phyloP scores from a whole-genome alignment of 2,329 filamentous ascomycete genomes.

The Colletotrichum melonis region DNA sequence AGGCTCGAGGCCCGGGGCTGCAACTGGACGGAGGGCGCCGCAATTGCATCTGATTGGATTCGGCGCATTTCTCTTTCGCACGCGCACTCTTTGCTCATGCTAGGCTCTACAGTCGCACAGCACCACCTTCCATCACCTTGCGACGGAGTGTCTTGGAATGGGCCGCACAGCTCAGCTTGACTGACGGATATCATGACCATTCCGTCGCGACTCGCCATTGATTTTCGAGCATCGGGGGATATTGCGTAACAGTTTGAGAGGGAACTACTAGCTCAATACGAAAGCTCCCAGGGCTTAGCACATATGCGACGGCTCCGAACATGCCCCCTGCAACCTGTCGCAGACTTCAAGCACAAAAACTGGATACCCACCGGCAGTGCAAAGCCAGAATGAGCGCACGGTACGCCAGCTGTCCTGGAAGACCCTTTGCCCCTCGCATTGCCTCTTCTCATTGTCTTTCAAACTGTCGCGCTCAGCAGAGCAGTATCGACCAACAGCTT shows the following conservation, averaged over 20 bases:
- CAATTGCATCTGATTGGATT: constrained; percentile 23
- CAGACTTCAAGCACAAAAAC: constrained; percentile 31
- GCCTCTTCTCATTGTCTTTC: constrained; percentile 14
- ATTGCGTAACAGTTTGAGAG: not conserved
- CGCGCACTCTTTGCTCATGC: not conserved
- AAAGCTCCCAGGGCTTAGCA: constrained; percentile 26
- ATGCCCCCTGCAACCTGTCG: constrained; percentile 30
- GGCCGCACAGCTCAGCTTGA: constrained; percentile 8
- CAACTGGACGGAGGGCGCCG: constrained; percentile 17
- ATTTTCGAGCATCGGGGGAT: constrained; percentile 1
- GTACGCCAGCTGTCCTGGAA: constrained; percentile 21
- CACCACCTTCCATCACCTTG: constrained; percentile 2
- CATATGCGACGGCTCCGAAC: constrained; percentile 25
- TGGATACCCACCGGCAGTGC: constrained; percentile 24
- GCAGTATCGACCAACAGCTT: constrained; percentile 6
- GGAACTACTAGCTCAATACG: not conserved
- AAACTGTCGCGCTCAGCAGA: not conserved
- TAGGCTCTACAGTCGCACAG: constrained; percentile 8
- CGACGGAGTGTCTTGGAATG: constrained; percentile 11
- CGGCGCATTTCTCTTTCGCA: constrained; percentile 19
- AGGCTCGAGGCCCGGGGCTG: not conserved
- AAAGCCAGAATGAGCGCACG: constrained; percentile 28
- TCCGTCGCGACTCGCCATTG: not conserved
- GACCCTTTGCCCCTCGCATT: constrained; percentile 32
- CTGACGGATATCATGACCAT: constrained; percentile 1